Evolutionary conservation across 768 basidiomycete genomes (phyloP).

Genomic region (Termitomyces sp.): DNA sequence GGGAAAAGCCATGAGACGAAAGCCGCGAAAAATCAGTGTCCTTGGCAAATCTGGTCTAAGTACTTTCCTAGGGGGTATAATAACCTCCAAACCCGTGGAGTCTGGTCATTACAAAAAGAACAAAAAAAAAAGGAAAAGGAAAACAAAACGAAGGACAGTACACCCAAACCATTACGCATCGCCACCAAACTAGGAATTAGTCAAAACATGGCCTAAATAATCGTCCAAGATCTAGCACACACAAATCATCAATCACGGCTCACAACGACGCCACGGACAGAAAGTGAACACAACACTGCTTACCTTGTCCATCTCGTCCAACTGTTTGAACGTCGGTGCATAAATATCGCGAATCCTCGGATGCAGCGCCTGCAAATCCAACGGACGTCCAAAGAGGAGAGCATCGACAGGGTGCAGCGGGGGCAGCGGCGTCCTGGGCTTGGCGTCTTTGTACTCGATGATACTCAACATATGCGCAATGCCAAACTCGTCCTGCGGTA

Average conservation of each 20-base stretch:
- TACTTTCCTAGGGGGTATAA: not conserved
- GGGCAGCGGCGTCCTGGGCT: constrained; percentile 25
- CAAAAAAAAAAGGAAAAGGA: too few relatives aligned
- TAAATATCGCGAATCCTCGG: constrained; percentile 71
- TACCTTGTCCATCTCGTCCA: constrained; percentile 82
- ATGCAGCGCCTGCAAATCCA: constrained; percentile 62
- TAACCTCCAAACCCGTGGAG: not conserved
- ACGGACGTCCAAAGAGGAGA: constrained; percentile 60
- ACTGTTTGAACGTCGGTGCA: constrained; percentile 59
- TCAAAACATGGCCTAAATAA: constrained; percentile 11
- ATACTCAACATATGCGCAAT: constrained; percentile 82
- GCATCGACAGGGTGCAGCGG: constrained; percentile 63
- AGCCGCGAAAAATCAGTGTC: not conserved
- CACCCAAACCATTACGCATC: not conserved
- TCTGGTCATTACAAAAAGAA: not conserved
- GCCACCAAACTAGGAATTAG: not conserved
- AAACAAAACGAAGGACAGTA: not conserved
- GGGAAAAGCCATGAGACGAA: too few relatives aligned
- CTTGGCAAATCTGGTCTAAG: not conserved
- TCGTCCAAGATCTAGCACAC: constrained; percentile 12
- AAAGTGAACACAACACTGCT: too few relatives aligned
- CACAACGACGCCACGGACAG: too few relatives aligned
- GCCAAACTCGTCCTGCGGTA: constrained; percentile 84
- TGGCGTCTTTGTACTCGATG: constrained; percentile 63
- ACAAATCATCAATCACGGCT: not conserved